A percentile compares a stretch with the other conserved stretches of the same genome.
These are phyloP conservation scores for Saccharomyces jurei DNA, from an alignment of 805 yeast genomes.

Conservation along the genomic window DNA sequence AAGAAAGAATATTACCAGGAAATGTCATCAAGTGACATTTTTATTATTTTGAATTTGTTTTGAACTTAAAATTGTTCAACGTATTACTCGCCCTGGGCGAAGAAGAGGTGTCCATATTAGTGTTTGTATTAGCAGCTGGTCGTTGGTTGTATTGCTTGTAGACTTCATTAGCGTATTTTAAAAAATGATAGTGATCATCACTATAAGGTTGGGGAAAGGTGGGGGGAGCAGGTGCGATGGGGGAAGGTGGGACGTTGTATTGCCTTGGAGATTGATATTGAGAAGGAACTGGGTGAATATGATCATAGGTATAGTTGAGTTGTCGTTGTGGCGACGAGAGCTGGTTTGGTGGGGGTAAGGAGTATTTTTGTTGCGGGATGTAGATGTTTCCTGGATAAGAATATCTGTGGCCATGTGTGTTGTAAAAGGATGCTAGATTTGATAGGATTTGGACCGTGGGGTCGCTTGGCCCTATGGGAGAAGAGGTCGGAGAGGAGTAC, in stretches of 20 bases:
- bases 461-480: neutral
- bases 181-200: neutral
- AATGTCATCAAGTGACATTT: neutral
- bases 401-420: neutral
- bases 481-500: neutral
- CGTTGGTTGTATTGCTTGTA: neutral
- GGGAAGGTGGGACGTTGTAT: neutral
- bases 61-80: neutral
- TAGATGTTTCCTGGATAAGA: neutral
- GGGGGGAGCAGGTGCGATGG: neutral
- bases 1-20: neutral
- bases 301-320: neutral
- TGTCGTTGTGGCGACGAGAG: neutral
- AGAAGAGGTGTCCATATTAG: neutral
- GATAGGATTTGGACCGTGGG: constrained; percentile 22
- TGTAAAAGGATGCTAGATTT: constrained; percentile 18
- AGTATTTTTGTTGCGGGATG: neutral
- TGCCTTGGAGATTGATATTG: neutral
- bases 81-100: neutral
- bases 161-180: neutral
- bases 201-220: neutral
- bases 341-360: neutral
- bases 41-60: neutral
- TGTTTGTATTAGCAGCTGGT: neutral
- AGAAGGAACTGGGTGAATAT: neutral